phyloP scores from a whole-genome alignment of 352 stramenopile species.

The Aphanomyces euteiches region DNA sequence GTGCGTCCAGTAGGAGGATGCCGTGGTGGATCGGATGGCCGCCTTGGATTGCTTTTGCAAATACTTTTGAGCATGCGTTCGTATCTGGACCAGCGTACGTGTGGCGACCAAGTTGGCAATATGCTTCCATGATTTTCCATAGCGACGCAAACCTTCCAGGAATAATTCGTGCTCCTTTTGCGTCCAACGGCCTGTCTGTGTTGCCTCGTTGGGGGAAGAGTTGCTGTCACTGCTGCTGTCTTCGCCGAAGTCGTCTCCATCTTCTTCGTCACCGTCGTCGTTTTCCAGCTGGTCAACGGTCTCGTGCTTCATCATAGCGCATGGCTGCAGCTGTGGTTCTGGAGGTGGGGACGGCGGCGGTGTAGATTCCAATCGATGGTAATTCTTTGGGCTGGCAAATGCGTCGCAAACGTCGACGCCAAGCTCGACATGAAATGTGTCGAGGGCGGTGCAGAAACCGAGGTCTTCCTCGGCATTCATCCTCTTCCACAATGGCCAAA shows the following conservation, averaged over 20 bases:
- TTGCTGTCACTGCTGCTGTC: background rate
- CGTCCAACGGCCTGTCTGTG: conserved; percentile 68
- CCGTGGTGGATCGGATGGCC: conserved; percentile 14
- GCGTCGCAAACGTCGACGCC: conserved; percentile 9
- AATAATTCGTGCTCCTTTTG: conserved; percentile 88
- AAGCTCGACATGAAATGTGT: conserved; percentile 11
- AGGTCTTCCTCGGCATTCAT: background rate
- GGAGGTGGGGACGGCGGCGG: too few relatives aligned
- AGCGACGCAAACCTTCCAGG: conserved; percentile 75
- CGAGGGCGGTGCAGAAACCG: conserved; percentile 16
- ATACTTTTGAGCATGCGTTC: conserved; percentile 97
- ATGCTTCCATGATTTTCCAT: conserved; percentile 90
- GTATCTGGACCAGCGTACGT: conserved; percentile 92
- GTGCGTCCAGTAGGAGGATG: background rate
- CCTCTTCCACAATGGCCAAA: too few relatives aligned
- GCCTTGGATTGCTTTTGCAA: conserved; percentile 79
- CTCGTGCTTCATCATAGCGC: too few relatives aligned
- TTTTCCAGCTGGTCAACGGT: background rate
- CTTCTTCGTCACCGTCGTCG: conserved; percentile 3
- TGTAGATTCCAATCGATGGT: background rate
- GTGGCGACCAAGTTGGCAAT: conserved; percentile 78
- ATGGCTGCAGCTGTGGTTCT: background rate
- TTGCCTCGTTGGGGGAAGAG: conserved; percentile 1
- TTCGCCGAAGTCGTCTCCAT: background rate
- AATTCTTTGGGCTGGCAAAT: conserved; percentile 13